These are phyloP conservation scores for Penicillium angulare DNA, from an alignment of 495 filamentous ascomycete genomes.

Conservation along the genomic window DNA sequence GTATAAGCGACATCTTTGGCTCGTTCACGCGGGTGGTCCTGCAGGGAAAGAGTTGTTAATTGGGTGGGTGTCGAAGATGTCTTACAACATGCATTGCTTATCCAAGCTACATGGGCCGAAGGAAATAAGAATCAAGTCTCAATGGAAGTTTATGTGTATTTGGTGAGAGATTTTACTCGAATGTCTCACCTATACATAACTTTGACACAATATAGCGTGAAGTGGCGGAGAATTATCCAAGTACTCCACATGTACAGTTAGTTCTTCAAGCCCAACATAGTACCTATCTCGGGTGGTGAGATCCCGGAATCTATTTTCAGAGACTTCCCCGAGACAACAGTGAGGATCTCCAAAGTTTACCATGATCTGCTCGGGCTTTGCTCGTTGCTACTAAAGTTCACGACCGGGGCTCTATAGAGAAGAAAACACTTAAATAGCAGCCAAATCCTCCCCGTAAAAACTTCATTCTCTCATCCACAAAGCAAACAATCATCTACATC, in stretches of 20 bases:
- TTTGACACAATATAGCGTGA: background rate
- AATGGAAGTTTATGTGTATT: no score
- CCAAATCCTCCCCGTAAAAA: background rate
- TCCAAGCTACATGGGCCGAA: no score
- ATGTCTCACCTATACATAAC: slow-evolving; percentile 5
- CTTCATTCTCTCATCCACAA: background rate
- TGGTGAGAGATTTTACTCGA: background rate
- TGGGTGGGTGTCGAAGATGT: slow-evolving; percentile 1
- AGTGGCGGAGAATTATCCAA: background rate
- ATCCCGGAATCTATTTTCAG: no score
- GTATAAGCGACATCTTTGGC: slow-evolving; percentile 1
- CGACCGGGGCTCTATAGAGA: background rate
- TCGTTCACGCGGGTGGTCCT: background rate
- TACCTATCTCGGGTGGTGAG: background rate
- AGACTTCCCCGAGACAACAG: no score
- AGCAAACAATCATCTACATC: background rate
- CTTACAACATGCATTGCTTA: no score
- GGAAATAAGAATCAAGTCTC: no score
- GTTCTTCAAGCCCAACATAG: background rate
- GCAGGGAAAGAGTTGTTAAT: background rate
- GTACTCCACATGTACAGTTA: background rate
- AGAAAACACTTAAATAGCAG: slow-evolving; percentile 4
- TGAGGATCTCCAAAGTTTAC: no score
- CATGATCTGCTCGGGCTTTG: background rate
- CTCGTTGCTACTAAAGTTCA: background rate